Conservation (phyloP, 208 protist species). For the Crithidia expoeki region DNA sequence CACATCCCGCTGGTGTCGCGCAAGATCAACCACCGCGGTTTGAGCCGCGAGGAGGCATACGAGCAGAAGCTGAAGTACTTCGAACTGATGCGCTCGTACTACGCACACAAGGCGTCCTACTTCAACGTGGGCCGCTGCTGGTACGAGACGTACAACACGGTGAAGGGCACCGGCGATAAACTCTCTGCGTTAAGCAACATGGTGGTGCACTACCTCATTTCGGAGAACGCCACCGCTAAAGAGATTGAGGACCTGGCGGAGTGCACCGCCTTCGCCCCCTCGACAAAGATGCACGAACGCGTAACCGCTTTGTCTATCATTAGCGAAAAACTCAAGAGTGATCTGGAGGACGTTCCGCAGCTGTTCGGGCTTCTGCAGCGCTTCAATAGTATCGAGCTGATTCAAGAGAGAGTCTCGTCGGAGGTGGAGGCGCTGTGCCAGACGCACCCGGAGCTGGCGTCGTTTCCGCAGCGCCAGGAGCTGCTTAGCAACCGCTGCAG, state of each 20-base stretch:
- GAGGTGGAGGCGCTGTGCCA: conserved; percentile 63
- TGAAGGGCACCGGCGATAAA: conserved; percentile 71
- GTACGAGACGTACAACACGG: conserved; percentile 93
- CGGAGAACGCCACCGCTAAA: conserved; percentile 80
- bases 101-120: conserved; percentile 80
- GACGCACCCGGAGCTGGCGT: conserved; percentile 73
- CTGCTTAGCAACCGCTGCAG: conserved; percentile 93
- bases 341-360: conserved; percentile 75
- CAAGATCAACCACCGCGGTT: conserved; percentile 92
- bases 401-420: conserved; percentile 70
- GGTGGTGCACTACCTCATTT: conserved; percentile 82
- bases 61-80: conserved; percentile 88
- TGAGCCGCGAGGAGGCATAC: conserved; percentile 67
- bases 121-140: conserved; percentile 95
- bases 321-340: conserved; percentile 56
- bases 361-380: conserved; percentile 73
- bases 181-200: conserved; percentile 77
- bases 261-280: conserved; percentile 74
- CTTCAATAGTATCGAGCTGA: conserved; percentile 89
- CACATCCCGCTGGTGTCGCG: conserved; percentile 93
- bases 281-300: conserved; percentile 65
- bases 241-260: conserved; percentile 81
- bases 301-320: conserved; percentile 53
- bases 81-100: conserved; percentile 90
- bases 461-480: conserved; percentile 56